phyloP scores from a whole-genome alignment of 306 rosid species.

The Fragaria nilgerrensis region DNA sequence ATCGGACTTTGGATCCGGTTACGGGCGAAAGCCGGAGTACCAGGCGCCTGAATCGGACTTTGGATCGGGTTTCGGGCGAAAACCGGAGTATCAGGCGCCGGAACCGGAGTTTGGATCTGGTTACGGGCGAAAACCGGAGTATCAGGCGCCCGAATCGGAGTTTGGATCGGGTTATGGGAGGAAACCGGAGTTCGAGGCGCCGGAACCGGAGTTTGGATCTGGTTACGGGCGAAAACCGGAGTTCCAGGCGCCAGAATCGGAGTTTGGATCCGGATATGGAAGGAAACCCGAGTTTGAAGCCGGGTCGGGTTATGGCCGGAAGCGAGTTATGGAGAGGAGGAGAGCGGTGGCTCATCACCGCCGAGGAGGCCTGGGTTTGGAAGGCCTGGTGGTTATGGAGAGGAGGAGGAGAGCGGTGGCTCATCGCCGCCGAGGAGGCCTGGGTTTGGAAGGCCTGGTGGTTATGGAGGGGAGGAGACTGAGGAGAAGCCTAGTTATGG shows the following conservation, averaged over 20 bases:
- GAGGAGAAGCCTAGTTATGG: conserved; percentile 4
- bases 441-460: not conserved
- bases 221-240: conserved; percentile 25
- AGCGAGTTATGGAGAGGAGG: conserved; percentile 1
- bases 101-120: no score
- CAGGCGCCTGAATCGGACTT: conserved; percentile 14
- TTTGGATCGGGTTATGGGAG: conserved; percentile 33
- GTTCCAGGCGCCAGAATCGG: not conserved
- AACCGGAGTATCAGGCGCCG: no score
- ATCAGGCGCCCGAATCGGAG: accelerated
- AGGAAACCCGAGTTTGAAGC: conserved; percentile 8
- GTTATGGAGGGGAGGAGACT: not conserved
- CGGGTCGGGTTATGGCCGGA: conserved; percentile 29
- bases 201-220: conserved; percentile 23
- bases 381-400: not conserved
- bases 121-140: no score
- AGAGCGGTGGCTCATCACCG: not conserved
- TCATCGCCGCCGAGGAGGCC: conserved; percentile 18
- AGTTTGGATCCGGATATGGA: conserved; percentile 14
- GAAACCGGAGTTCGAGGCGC: not conserved
- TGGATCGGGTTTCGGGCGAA: not conserved
- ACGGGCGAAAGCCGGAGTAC: conserved; percentile 14
- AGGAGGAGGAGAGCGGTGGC: not conserved
- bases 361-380: conserved; percentile 13
- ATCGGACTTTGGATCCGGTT: conserved; percentile 25